Conservation (phyloP, 2,329 filamentous ascomycete species). For the Colletotrichum viniferum region DNA sequence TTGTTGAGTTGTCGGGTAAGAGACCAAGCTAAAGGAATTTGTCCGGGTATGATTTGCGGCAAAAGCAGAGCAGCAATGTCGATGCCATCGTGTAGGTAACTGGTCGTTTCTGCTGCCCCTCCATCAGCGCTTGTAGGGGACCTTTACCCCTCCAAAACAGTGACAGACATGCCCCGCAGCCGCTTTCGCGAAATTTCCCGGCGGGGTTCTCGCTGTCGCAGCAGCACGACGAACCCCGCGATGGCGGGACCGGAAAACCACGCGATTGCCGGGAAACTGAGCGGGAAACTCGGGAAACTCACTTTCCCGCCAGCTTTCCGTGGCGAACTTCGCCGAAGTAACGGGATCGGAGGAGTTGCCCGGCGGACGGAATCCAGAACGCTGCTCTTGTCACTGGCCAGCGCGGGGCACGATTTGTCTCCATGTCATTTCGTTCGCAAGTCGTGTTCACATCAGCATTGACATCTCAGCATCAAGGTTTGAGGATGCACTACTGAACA, state of each 20-base stretch:
- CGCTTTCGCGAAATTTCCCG: not conserved
- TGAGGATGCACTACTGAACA: not conserved
- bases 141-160: not conserved
- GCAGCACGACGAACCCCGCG: not conserved
- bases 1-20: not conserved
- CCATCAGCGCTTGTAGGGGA: not conserved
- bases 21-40: fast-evolving
- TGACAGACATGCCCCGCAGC: not conserved
- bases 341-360: not conserved
- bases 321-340: conserved; percentile 11
- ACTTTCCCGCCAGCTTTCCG: not conserved
- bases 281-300: not conserved
- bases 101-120: not conserved
- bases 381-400: not conserved
- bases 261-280: not conserved
- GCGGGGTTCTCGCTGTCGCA: not conserved
- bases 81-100: not conserved
- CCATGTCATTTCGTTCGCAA: not conserved
- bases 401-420: not conserved
- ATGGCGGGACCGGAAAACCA: not conserved
- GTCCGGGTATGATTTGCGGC: fast-evolving
- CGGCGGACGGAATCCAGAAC: not conserved
- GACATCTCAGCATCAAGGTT: not conserved
- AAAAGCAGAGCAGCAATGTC: not conserved
- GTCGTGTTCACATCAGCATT: not conserved